Evolutionary conservation across 2,329 filamentous ascomycete species (phyloP).

Genomic region (Aureobasidium sp.): DNA sequence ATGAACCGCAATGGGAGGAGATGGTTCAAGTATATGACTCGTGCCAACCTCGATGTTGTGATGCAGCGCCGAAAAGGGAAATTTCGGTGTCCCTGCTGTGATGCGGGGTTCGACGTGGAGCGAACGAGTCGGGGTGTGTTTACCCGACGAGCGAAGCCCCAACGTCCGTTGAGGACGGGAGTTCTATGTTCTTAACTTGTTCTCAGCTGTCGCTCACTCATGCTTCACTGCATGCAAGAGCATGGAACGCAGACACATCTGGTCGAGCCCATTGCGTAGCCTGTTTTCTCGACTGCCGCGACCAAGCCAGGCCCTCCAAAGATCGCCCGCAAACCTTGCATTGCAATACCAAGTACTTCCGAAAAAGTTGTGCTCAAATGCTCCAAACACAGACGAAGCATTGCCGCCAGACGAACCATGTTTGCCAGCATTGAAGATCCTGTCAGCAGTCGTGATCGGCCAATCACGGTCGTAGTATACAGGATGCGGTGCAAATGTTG

Average conservation of each 20-base stretch:
- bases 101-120: neutral
- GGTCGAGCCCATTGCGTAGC: neutral
- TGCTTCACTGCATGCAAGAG: conserved; percentile 3
- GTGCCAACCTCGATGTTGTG: neutral
- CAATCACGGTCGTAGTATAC: neutral
- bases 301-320: neutral
- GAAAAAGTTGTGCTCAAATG: neutral
- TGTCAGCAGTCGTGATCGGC: neutral
- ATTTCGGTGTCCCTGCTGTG: neutral
- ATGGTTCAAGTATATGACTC: neutral
- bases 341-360: neutral
- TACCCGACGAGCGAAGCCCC: neutral
- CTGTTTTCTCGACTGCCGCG: neutral
- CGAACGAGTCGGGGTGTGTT: neutral
- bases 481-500: neutral
- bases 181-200: neutral
- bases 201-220: neutral
- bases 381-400: neutral
- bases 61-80: neutral
- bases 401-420: neutral
- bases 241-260: neutral
- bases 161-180: neutral
- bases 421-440: neutral
- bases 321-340: neutral
- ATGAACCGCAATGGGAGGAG: too few species aligned